These are phyloP conservation scores for Stephania yunnanensis DNA, from an alignment of 164 flowering plant genomes.

Conservation along the genomic window DNA sequence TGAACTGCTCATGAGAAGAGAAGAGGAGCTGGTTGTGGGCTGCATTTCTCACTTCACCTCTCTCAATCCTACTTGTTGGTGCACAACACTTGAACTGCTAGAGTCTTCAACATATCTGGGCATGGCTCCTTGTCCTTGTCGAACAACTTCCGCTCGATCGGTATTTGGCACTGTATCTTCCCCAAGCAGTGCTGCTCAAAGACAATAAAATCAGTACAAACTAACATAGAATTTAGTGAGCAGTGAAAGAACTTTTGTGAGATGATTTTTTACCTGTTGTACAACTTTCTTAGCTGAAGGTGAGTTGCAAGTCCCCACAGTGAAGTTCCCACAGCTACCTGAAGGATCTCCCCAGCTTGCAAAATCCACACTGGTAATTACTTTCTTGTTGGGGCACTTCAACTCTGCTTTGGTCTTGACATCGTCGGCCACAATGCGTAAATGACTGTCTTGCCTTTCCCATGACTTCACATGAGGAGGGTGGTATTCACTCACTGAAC, in stretches of 20 bases:
- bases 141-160: slow-evolving; percentile 28
- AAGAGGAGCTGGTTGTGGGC: not conserved
- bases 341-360: slow-evolving; percentile 68
- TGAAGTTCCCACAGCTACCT: slow-evolving; percentile 59
- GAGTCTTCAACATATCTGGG: slow-evolving; percentile 35
- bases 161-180: slow-evolving; percentile 39
- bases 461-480: slow-evolving; percentile 55
- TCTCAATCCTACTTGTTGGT: not conserved
- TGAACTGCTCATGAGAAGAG: not conserved
- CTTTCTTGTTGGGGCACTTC: slow-evolving; percentile 48
- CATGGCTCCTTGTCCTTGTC: slow-evolving; percentile 33
- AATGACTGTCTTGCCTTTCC: slow-evolving; percentile 28
- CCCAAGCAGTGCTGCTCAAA: slow-evolving; percentile 66
- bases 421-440: slow-evolving; percentile 31
- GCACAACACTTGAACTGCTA: slow-evolving; percentile 56
- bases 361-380: slow-evolving; percentile 45
- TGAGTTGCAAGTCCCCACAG: slow-evolving; percentile 42
- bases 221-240: not conserved
- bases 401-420: slow-evolving; percentile 33
- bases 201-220: not conserved
- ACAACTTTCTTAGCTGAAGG: slow-evolving; percentile 34
- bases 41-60: not conserved
- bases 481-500: slow-evolving; percentile 39
- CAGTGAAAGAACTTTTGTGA: not conserved
- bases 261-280: slow-evolving; percentile 37